A percentile compares a stretch with the other conserved stretches of the same genome.
These are phyloP conservation scores for Populus hybrid DNA, from an alignment of 441 rosid species.

Conservation along the genomic window DNA sequence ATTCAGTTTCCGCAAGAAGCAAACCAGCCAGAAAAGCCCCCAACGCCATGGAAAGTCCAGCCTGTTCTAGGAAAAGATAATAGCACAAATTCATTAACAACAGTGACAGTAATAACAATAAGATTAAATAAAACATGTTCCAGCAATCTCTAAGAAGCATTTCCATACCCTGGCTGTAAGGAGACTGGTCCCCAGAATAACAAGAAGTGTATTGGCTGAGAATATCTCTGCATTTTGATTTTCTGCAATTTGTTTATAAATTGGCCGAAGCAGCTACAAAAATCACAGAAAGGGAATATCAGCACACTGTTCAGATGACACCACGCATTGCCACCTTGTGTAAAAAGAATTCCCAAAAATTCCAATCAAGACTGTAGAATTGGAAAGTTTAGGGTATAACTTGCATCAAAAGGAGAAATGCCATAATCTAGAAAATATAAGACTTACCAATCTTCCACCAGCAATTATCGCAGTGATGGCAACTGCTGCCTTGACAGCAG, in stretches of 20 bases:
- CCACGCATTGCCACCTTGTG: not conserved
- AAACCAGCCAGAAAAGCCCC: conserved; percentile 99
- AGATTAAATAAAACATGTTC: conserved; percentile 2
- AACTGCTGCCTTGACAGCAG: conserved; percentile 95
- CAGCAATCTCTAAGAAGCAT: conserved; percentile 15
- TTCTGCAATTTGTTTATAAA: conserved; percentile 96
- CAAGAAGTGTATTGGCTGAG: conserved; percentile 96
- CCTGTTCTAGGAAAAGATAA: conserved; percentile 47
- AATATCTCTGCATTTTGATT: conserved; percentile 98
- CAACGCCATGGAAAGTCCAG: conserved; percentile 99
- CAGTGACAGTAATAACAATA: conserved; percentile 3
- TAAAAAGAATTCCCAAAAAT: not conserved
- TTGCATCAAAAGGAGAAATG: conserved; percentile 12
- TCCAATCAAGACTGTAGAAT: not conserved
- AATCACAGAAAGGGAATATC: conserved; percentile 15
- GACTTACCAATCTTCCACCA: conserved; percentile 93
- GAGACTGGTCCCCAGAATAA: conserved; percentile 96
- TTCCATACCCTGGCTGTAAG: conserved; percentile 92
- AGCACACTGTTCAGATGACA: not conserved
- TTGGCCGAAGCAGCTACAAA: conserved; percentile 96
- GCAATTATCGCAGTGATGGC: conserved; percentile 96
- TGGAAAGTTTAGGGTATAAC: not conserved
- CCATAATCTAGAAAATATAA: conserved; percentile 15
- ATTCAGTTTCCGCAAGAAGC: conserved; percentile 99
- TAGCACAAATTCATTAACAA: not conserved